phyloP scores from a whole-genome alignment of 164 flowering plant species.

The Warburgia ugandensis region DNA sequence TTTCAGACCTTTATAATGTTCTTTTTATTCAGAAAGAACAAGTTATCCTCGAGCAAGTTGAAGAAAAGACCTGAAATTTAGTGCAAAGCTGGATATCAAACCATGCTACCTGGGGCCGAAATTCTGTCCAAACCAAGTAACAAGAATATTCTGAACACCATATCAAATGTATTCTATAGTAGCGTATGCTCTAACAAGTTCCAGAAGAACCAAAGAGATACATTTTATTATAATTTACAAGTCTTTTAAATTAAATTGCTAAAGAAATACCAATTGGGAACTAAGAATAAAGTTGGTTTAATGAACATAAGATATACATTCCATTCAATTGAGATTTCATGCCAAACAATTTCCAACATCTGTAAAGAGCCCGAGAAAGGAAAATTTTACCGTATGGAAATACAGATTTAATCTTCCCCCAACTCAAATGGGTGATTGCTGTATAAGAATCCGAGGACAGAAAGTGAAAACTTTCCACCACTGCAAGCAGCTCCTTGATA shows the following conservation, averaged over 20 bases:
- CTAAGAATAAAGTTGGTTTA: background rate
- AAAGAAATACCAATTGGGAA: background rate
- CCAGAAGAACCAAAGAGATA: background rate
- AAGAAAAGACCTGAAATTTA: no score
- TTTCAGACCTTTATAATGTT: no score
- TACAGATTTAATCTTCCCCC: background rate
- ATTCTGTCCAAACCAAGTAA: no score
- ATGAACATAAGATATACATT: background rate
- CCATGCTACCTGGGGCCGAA: no score
- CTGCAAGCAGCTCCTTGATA: background rate
- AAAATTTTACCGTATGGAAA: background rate
- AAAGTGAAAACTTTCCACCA: background rate
- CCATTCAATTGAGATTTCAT: background rate
- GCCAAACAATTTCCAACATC: background rate
- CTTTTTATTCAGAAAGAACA: no score
- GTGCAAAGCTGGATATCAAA: no score
- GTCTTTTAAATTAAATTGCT: background rate
- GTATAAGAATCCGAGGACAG: constrained; percentile 5
- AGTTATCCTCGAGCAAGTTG: no score
- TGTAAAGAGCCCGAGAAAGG: background rate
- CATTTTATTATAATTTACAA: background rate
- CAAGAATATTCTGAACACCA: no score
- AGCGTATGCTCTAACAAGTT: no score
- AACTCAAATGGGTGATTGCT: background rate
- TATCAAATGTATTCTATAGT: no score